Conservation (phyloP, 768 basidiomycete species). For the Psilocybe sp. region DNA sequence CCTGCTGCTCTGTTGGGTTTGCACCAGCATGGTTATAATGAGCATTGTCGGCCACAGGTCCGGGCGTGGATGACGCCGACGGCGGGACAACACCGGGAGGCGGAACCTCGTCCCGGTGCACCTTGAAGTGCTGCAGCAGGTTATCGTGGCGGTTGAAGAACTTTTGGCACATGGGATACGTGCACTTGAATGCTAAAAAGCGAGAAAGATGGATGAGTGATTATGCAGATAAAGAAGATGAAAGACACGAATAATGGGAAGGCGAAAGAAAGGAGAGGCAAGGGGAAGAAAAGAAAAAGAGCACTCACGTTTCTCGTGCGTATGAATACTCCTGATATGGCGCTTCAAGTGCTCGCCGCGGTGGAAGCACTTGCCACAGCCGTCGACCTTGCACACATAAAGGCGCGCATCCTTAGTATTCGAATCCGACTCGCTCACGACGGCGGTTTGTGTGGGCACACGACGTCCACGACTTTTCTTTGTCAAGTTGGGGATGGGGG, state of each 20-base stretch:
- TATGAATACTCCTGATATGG: slow-evolving; percentile 73
- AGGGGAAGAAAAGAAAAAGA: slow-evolving; percentile 2
- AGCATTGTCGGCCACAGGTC: not conserved
- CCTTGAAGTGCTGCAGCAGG: slow-evolving; percentile 73
- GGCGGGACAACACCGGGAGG: slow-evolving; percentile 1
- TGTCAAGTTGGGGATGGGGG: slow-evolving; percentile 74
- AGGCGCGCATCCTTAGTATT: slow-evolving; percentile 32
- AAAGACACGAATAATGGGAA: slow-evolving; percentile 12
- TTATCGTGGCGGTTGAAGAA: slow-evolving; percentile 80
- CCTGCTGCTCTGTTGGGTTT: no score
- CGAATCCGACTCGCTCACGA: slow-evolving; percentile 19
- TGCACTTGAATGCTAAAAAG: slow-evolving; percentile 65
- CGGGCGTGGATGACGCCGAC: not conserved
- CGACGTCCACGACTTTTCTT: slow-evolving; percentile 80
- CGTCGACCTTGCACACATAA: slow-evolving; percentile 65
- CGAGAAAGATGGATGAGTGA: no score
- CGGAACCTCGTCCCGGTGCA: slow-evolving; percentile 46
- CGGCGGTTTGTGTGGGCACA: slow-evolving; percentile 53
- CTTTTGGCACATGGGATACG: slow-evolving; percentile 64
- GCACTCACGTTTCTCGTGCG: slow-evolving; percentile 72
- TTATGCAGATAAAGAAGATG: slow-evolving; percentile 3
- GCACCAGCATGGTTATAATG: no score
- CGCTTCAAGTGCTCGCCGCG: slow-evolving; percentile 76
- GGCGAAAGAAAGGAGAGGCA: slow-evolving; percentile 3
- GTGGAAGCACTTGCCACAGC: slow-evolving; percentile 71